Conservation (phyloP, 148 eudicot species). For the Chenopodium berlandieri region DNA sequence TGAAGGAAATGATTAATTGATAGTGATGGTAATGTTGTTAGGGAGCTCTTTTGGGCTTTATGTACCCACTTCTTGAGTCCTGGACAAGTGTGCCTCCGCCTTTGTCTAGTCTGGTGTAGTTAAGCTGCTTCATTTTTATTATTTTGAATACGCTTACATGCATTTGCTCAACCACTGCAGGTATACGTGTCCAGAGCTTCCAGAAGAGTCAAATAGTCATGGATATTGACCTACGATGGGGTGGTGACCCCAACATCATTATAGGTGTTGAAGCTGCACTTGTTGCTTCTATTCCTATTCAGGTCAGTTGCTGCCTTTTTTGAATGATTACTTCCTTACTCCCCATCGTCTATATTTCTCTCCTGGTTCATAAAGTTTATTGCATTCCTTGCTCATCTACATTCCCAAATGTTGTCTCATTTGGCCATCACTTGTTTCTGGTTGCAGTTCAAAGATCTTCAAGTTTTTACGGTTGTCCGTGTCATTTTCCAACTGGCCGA, state of each 20-base stretch:
- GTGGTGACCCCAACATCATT: slow-evolving; percentile 87
- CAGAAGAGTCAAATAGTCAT: slow-evolving; percentile 83
- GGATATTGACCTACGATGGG: slow-evolving; percentile 98
- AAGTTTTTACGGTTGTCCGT: slow-evolving; percentile 91
- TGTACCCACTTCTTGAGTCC: not conserved
- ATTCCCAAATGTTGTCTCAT: slow-evolving; percentile 1
- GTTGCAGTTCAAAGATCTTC: slow-evolving; percentile 87
- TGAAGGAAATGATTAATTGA: not conserved
- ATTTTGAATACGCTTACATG: not conserved
- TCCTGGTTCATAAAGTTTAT: not conserved
- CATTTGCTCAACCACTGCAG: slow-evolving; percentile 41
- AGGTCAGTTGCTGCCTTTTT: slow-evolving; percentile 46
- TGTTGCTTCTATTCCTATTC: slow-evolving; percentile 92
- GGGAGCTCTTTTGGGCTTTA: not conserved
- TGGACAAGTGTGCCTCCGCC: not conserved
- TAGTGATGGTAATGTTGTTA: not conserved
- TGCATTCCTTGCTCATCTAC: not conserved
- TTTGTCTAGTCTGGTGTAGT: not conserved
- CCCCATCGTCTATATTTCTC: not conserved
- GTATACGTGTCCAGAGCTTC: slow-evolving; percentile 96
- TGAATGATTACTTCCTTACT: not conserved
- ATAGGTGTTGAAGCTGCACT: slow-evolving; percentile 81
- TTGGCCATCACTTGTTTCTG: slow-evolving; percentile 10
- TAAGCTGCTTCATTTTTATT: not conserved
- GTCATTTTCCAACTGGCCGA: slow-evolving; percentile 93